Evolutionary conservation across 768 basidiomycete species (phyloP), one percentile per base, ranked within the genome.

Genomic region (Lyophyllum semitale): DNA sequence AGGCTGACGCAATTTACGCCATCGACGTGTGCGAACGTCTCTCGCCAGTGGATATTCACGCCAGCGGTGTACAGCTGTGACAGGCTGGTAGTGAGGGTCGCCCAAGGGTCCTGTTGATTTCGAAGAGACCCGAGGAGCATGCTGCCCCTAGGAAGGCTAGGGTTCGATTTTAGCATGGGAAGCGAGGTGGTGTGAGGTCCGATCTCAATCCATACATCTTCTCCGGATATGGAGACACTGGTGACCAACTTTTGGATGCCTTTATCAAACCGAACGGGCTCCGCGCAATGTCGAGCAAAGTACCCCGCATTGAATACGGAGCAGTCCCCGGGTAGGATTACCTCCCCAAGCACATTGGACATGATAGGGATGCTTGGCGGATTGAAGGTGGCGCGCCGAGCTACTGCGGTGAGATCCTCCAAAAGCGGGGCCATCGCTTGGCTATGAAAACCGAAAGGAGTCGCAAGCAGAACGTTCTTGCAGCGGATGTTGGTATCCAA

Each of bases 371-470:
- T 75, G 0, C 67, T 73, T 0, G 88, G 85, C 1, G 84, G 58
- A 17, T 65, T 68, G 37, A 84, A 58, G 0, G 66, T 63, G 32
- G 83, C 61, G 6, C 61, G 65, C 9, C 60, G 63, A 11, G 78
- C 76, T 4, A 83, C 57, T 0, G 58, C 58, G 32, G 66, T 69
- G 27, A 90, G 76, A 43, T 80, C 79, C n/a, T 75, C 70, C 13
- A 84, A 57, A 11, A 88, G 60, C 0, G 85, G 80, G 6, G 68
- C 64, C 88, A 91, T 87, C 1, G 84, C 81, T n/a, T 71, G 53
- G 41, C 84, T 86, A 68, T 91, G 89, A 62, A 82, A 88, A 1
- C 81, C 89, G 55, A 82, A 86, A 1, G 83, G 82, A 8, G 86
- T 81, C 5, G 73, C 58, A 1, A 91, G 73, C 40, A 78, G 61